Base-by-base conservation (phyloP, 2,329 filamentous ascomycete genomes). In the Dichotomopilus funicola region DNA sequence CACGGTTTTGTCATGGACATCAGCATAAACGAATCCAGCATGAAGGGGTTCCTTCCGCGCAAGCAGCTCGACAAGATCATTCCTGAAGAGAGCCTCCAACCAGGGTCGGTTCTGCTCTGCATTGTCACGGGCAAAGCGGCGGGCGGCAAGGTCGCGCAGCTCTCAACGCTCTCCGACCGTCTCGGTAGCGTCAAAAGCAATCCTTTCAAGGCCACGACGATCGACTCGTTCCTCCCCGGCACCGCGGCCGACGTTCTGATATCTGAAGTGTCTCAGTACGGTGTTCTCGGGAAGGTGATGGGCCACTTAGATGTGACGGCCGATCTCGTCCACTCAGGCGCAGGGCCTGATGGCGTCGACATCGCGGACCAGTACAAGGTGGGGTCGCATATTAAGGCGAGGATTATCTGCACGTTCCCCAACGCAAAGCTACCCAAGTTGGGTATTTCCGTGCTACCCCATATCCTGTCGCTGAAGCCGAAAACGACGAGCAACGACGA, bases 1-100 rank as follows among this genome's bases (percentile, higher is more conserved):
- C 91, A 96, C 66, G 94, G 94, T 59, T 80, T 94, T 56, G 82
- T 97, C 54, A 96, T 99, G 90, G 90, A 96, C 63, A 73, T 97
- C 40, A 90, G 90, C 13, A 75, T 97, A 6, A 77, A 84, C 38
- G 82, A 84, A 52, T 73, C 78, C 36, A 79, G 82, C 40, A 70
- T 91, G 51, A 86, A 85, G 60, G 94, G 89, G 2, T 99, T 99
- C 72, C 78, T 99, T 66, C 82, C 90, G 5, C 88, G 87, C 59
- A 90, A 87, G 66, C 91, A 96, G 67, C 75, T 96, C 13, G 88
- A 89, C 49, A 68, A 80, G 35, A 77, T 76, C 45, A 75, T 88
- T 13, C 75, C 85, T 5, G 78, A 88, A 59, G 78, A 85, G 12
- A 79, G 81, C 50, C 76, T 96, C 45, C 86, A 91, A 68, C 87